These are phyloP conservation scores for Starmerella khaoyaiensis DNA, from an alignment of 805 yeast species.

Conservation along the genomic window DNA sequence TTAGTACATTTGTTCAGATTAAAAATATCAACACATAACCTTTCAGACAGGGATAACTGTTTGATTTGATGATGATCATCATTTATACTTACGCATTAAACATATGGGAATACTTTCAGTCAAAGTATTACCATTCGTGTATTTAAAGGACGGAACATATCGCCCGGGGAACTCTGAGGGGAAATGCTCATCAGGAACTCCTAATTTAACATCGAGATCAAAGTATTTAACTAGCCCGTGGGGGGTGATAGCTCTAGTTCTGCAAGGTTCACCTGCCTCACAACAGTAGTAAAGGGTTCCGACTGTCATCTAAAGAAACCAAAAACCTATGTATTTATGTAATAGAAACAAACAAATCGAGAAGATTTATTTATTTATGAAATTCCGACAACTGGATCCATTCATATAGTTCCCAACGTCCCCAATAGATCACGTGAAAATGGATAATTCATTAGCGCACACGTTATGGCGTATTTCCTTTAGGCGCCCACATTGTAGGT, in stretches of 20 bases:
- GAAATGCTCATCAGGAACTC: constrained; percentile 34
- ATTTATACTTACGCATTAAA: constrained; percentile 36
- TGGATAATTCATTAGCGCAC: no score
- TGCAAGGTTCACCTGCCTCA: constrained; percentile 18
- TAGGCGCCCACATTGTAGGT: no score
- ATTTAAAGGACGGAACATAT: constrained; percentile 16
- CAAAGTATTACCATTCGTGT: constrained; percentile 49
- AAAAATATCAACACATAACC: constrained; percentile 23
- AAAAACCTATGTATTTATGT: no score
- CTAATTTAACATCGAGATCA: constrained; percentile 44
- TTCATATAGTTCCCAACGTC: no score
- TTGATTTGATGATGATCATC: constrained; percentile 26
- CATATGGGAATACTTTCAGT: constrained; percentile 52
- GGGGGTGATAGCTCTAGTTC: constrained; percentile 20
- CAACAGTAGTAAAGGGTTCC: constrained; percentile 18
- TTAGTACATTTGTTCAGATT: constrained; percentile 21
- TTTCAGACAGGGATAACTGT: constrained; percentile 36
- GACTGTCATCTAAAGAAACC: constrained; percentile 14
- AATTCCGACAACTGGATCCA: no score
- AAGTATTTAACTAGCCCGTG: constrained; percentile 36
- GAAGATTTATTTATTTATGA: no score
- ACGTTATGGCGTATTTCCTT: no score
- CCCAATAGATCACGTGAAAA: no score
- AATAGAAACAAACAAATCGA: no score
- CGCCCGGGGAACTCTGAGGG: constrained; percentile 32